Percentiles rank a stretch among this genome's conserved stretches.
Evolutionary conservation across 768 basidiomycete species (phyloP).

Genomic region (Coprinellus aureogranulatus): DNA sequence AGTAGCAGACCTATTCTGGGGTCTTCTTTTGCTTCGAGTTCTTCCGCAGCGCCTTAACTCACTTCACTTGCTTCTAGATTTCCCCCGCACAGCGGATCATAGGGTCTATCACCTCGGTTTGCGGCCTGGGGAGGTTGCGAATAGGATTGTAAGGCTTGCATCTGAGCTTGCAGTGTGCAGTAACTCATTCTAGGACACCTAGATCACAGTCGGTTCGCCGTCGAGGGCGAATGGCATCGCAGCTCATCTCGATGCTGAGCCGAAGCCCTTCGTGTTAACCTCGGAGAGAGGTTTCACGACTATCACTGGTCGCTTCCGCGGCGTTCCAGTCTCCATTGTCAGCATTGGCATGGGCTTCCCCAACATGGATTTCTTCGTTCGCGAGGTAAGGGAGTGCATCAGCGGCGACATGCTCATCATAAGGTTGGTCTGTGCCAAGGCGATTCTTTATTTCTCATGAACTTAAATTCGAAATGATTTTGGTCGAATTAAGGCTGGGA

Average conservation of each 20-base stretch:
- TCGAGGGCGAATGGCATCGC: constrained; percentile 64
- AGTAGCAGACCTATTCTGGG: constrained; percentile 24
- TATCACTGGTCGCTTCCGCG: constrained; percentile 64
- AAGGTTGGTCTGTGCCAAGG: constrained; percentile 32
- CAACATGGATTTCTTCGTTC: constrained; percentile 83
- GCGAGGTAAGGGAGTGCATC: constrained; percentile 74
- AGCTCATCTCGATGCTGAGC: constrained; percentile 56
- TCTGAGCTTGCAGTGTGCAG: background rate
- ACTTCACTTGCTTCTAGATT: constrained; percentile 45
- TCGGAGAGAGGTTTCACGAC: constrained; percentile 78
- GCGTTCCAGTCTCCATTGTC: constrained; percentile 64
- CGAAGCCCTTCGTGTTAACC: constrained; percentile 56
- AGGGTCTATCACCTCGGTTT: constrained; percentile 81
- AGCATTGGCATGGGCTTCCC: constrained; percentile 84
- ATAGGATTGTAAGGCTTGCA: constrained; percentile 58
- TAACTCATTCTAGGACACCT: constrained; percentile 5
- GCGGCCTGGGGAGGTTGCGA: constrained; percentile 73
- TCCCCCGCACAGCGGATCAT: constrained; percentile 68
- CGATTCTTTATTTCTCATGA: constrained; percentile 2
- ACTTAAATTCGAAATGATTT: background rate
- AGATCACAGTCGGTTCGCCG: constrained; percentile 76
- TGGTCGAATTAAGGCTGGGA: constrained; percentile 53
- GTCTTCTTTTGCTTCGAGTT: background rate
- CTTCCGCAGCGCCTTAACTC: background rate
- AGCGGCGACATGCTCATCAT: constrained; percentile 56